Evolutionary conservation across 2,329 filamentous ascomycete genomes (phyloP), one percentile per base, ranked within the genome.

Genomic region (Ceratocystis papillata): DNA sequence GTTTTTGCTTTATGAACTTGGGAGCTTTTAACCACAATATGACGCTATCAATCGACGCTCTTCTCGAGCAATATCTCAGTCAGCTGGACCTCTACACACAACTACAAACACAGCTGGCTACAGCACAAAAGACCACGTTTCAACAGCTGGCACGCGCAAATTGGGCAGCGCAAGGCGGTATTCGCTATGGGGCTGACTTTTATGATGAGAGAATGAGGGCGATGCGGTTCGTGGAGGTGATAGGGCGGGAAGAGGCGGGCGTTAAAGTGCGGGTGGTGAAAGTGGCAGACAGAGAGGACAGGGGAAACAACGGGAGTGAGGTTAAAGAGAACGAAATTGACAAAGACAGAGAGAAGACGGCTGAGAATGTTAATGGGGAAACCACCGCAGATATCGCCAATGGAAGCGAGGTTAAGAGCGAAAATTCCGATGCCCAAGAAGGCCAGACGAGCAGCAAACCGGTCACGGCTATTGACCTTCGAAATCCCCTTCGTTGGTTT

Each of bases 171-270:
- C 79, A 83, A 72, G 78, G 82, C 12, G 82, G 85, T 41, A 73
- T 83, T 68, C 79, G 83, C 53, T 91, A 87, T 72, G 88, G 87
- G 2, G 80, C 79, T 69, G 86, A 89, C 70, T 81, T 83, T 72
- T 93, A 89, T 72, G 87, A 92, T 73, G 81, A 84, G 69, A 81
- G 88, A 60, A 89, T 90, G 84, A 84, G 84, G 72, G 86, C 87
- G 2, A 75, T 74, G 25, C 76, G 81, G 64, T 74, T 75, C 65
- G 70, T 86, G 37, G 62, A 61, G 7, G 70, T 73, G 6, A 8
- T 22, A 5, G 55, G 37, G 12, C 20, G 45, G 45, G 62, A 5
- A 20, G 10, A 55, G 8, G 44, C 65, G 3, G 67, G 67, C 20
- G 67, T 44, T 2, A 57, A 68, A 12, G 63, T 67, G 2, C 62